phyloP scores from a whole-genome alignment of 768 basidiomycete species.

The Psilocybe sp. region DNA sequence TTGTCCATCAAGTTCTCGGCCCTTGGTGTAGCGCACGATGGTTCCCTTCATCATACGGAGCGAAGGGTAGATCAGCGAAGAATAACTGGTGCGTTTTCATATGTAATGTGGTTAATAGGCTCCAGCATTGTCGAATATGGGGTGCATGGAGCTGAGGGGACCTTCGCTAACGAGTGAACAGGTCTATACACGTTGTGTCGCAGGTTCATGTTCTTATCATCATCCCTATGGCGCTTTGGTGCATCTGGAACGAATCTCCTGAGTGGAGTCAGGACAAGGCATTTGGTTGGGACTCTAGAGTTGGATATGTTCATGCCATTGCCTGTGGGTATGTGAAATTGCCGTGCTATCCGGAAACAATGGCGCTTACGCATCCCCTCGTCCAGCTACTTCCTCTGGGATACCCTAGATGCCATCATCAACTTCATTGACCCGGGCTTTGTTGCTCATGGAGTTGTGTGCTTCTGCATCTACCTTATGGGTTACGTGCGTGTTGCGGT shows the following conservation, averaged over 20 bases:
- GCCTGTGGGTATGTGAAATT: slow-evolving; percentile 57
- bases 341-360: background rate
- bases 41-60: slow-evolving; percentile 50
- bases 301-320: slow-evolving; percentile 62
- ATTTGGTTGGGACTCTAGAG: slow-evolving; percentile 68
- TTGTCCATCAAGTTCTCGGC: slow-evolving; percentile 55
- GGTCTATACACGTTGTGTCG: slow-evolving; percentile 72
- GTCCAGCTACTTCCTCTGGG: slow-evolving; percentile 80
- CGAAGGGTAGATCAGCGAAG: slow-evolving; percentile 40
- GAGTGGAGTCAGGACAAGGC: slow-evolving; percentile 58
- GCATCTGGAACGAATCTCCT: slow-evolving; percentile 38
- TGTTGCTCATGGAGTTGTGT: slow-evolving; percentile 73
- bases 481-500: slow-evolving; percentile 53
- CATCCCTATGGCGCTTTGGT: slow-evolving; percentile 58
- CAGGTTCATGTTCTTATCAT: slow-evolving; percentile 70
- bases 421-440: slow-evolving; percentile 74
- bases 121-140: background rate
- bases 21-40: slow-evolving; percentile 47
- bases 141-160: background rate
- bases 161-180: slow-evolving; percentile 21
- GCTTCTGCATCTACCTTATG: slow-evolving; percentile 61
- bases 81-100: slow-evolving; percentile 58
- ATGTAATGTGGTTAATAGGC: background rate
- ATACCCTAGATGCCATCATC: slow-evolving; percentile 64
- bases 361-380: slow-evolving; percentile 1